Conservation (phyloP, 2,329 filamentous ascomycete species). For the Phialophora chinensis region DNA sequence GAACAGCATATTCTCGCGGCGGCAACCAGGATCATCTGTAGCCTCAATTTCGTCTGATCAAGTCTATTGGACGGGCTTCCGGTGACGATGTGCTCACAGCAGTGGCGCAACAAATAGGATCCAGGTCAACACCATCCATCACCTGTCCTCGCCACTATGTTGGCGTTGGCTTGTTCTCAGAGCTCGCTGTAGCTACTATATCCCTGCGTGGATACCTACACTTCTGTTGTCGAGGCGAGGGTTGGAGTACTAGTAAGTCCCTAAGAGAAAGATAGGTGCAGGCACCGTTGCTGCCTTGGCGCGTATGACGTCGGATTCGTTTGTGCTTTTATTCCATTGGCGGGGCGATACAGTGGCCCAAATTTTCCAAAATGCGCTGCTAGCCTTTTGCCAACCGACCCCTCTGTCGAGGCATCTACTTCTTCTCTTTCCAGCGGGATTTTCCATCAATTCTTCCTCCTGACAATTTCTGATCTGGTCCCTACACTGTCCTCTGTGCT, state of each 20-base stretch:
- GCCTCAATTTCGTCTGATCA: background rate
- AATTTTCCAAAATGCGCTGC: constrained; percentile 1
- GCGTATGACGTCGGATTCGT: background rate
- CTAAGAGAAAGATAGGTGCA: background rate
- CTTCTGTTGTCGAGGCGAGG: background rate
- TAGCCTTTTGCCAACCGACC: constrained; percentile 7
- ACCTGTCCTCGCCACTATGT: background rate
- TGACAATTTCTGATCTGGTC: background rate
- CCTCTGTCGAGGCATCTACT: background rate
- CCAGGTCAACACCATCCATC: background rate
- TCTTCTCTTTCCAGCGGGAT: background rate
- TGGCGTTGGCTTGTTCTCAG: background rate
- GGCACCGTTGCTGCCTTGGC: background rate
- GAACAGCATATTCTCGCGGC: background rate
- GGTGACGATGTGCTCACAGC: background rate
- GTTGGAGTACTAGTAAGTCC: background rate
- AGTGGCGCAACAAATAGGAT: background rate
- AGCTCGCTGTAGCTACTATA: background rate
- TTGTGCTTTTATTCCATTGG: constrained; percentile 1
- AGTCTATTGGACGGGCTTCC: background rate
- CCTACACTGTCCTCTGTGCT: background rate
- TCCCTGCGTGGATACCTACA: background rate
- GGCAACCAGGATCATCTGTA: background rate
- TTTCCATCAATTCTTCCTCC: background rate
- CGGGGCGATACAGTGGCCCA: background rate